phyloP scores from a whole-genome alignment of 2,329 filamentous ascomycete species.

The Sporothrix humicola region DNA sequence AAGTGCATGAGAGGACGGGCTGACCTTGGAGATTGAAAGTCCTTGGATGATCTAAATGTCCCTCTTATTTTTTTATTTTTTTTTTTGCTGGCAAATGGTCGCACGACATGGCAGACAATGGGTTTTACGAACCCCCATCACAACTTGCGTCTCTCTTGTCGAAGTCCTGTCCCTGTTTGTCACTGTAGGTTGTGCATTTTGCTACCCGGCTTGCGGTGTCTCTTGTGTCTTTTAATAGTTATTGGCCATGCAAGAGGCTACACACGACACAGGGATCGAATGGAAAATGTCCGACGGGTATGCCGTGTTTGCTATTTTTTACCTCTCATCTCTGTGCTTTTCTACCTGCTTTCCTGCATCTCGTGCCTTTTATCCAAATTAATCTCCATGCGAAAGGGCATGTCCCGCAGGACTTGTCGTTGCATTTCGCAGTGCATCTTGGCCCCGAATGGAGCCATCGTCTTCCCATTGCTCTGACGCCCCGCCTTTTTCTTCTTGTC shows the following conservation, averaged over 20 bases:
- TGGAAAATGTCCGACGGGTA: conserved; percentile 18
- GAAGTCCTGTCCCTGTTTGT: not conserved
- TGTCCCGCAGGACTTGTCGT: not conserved
- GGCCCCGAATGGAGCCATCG: not conserved
- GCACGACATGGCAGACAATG: not conserved
- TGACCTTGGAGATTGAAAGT: not conserved
- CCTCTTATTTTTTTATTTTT: not conserved
- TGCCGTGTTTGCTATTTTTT: not conserved
- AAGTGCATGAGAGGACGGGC: not conserved
- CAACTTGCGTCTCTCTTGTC: not conserved
- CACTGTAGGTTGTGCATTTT: too few species aligned
- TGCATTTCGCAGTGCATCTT: not conserved
- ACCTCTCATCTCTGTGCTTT: too few species aligned
- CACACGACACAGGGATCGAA: conserved; percentile 16
- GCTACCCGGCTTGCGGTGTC: conserved; percentile 15
- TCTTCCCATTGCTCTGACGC: not conserved
- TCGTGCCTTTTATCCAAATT: conserved; percentile 15
- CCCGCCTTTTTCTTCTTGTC: too few species aligned
- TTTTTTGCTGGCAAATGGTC: not conserved
- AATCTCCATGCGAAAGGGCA: not conserved
- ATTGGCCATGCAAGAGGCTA: conserved; percentile 4
- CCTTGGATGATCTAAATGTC: too few species aligned
- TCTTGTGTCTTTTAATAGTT: not conserved
- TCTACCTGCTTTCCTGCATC: too few species aligned
- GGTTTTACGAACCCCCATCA: not conserved